Evolutionary conservation across 352 stramenopile species (phyloP), one percentile per base, ranked within the genome.

Genomic region (Globisporangium apiculatum): DNA sequence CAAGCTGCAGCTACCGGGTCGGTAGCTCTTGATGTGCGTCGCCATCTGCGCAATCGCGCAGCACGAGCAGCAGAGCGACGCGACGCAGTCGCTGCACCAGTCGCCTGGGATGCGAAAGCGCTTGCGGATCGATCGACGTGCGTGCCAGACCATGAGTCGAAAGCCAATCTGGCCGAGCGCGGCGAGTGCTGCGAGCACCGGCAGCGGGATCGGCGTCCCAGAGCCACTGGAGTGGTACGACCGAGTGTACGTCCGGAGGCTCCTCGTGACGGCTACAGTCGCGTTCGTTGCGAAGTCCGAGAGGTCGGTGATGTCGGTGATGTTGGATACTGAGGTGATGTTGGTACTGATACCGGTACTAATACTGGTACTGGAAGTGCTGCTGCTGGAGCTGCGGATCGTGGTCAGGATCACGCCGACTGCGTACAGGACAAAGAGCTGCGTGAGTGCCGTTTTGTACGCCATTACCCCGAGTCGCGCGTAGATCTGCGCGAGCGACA

Each of bases 1-100:
- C 14, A 69, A 72, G 12, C 56, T 59, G 46, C 65, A 72, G 7
- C 55, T 51, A 7, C 65, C 55, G 0, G 58, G 61, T 43, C 14
- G 67, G 50, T 72, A 75, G 55, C 61, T 66, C 46, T 67, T 60
- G 46, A 64, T 48, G n/a, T 75, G 68, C 36, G 68, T 72, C 36
- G 68, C 65, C 15, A 75, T 65, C 38, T 72, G 62, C 2, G 68
- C 68, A 45, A 72, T 65, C 31, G 59, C 55, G 41, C 68, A 75
- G 49, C 57, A 70, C n/a, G 51, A 51, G 42, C 68, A 75, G n/a
- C 50, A 63, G 53, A 38, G 70, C 5, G 60, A 51, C 4, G 48
- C 9, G 18, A 55, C 48, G 9, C 9, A 31, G 48, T 75, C 65
- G 9, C 5, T 14, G 12, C 42, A 67, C 14, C 15, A 6, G 35